Conservation (phyloP, 2,329 filamentous ascomycete species). For the Diaporthe vaccinii region DNA sequence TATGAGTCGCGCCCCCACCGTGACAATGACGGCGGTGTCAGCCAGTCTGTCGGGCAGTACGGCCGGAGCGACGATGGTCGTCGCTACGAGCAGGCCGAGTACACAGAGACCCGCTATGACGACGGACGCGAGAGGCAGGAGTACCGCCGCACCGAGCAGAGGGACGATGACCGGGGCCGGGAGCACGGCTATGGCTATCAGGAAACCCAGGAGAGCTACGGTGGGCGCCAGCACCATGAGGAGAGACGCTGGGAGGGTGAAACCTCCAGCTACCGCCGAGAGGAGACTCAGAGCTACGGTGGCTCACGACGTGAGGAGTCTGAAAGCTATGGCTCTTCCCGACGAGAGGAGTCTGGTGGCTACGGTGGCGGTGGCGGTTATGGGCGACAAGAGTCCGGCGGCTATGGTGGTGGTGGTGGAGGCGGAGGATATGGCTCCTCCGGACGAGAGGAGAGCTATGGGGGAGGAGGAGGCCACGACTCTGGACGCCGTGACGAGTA, state of each 20-base stretch:
- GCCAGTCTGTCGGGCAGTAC: constrained; percentile 72
- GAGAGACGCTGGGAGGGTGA: constrained; percentile 62
- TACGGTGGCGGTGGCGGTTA: constrained; percentile 42
- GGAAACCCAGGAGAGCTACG: constrained; percentile 67
- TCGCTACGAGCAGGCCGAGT: constrained; percentile 72
- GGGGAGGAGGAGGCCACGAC: constrained; percentile 30
- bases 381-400: constrained; percentile 43
- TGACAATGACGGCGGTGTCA: constrained; percentile 72
- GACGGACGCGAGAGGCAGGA: constrained; percentile 70
- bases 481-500: constrained; percentile 11
- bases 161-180: constrained; percentile 55
- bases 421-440: constrained; percentile 33
- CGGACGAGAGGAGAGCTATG: constrained; percentile 36
- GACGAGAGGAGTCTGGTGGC: constrained; percentile 32
- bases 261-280: constrained; percentile 46
- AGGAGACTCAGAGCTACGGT: constrained; percentile 46
- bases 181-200: constrained; percentile 68
- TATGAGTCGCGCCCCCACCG: constrained; percentile 63
- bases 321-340: constrained; percentile 41
- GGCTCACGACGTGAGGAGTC: constrained; percentile 44
- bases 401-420: constrained; percentile 44
- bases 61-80: constrained; percentile 63
- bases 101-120: constrained; percentile 69
- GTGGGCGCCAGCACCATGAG: constrained; percentile 70
- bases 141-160: constrained; percentile 74